phyloP scores from a whole-genome alignment of 345 rosid genomes.

The Camelina sativa region DNA sequence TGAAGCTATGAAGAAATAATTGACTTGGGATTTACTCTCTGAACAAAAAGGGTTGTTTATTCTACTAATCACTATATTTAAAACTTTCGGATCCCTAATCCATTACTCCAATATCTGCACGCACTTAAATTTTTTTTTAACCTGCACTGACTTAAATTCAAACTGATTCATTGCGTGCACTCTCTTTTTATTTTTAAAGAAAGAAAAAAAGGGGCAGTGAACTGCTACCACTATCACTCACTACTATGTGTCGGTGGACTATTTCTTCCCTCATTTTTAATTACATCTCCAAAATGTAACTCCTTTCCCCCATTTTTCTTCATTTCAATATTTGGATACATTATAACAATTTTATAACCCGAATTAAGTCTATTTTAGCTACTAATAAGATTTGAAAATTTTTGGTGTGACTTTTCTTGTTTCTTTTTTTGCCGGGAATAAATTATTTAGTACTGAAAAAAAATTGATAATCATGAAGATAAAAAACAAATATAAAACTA shows the following conservation, averaged over 20 bases:
- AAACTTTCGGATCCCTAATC: constrained; percentile 22
- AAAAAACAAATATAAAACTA: too few relatives aligned
- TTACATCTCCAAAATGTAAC: too few relatives aligned
- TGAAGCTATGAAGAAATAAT: constrained; percentile 20
- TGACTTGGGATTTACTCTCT: constrained; percentile 51
- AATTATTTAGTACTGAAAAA: too few relatives aligned
- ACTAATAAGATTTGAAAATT: not conserved
- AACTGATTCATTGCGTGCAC: constrained; percentile 27
- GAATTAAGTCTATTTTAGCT: not conserved
- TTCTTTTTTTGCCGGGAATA: too few relatives aligned
- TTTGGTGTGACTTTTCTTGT: not conserved
- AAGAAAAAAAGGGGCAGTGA: not conserved
- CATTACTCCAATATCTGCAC: constrained; percentile 30
- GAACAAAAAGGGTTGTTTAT: not conserved
- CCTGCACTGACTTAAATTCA: constrained; percentile 38
- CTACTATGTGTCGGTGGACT: constrained; percentile 40
- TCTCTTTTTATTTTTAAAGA: not conserved
- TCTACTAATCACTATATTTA: not conserved
- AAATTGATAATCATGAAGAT: too few relatives aligned
- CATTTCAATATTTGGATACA: not conserved
- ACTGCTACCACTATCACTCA: constrained; percentile 39
- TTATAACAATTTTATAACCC: not conserved
- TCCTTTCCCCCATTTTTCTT: not conserved
- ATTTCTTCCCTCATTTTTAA: not conserved
- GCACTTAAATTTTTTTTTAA: not conserved